phyloP scores from a whole-genome alignment of 371 early-diverging fungal species.

The Gilbertella persicaria region DNA sequence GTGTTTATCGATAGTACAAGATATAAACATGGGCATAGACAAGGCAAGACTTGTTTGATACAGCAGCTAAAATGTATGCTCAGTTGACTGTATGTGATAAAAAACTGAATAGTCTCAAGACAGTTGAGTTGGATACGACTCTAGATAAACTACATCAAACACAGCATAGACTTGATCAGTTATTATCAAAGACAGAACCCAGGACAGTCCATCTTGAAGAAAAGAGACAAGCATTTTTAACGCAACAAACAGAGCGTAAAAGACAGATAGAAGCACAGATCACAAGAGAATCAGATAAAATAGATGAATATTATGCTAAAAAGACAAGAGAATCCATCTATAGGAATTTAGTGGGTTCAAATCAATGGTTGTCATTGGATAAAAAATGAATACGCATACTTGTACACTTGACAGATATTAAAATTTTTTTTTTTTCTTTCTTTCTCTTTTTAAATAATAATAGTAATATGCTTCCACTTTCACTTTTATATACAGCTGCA shows the following conservation, averaged over 20 bases:
- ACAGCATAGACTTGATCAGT: not conserved
- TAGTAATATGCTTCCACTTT: constrained; percentile 86
- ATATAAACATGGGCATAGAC: not conserved
- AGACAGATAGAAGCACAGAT: constrained; percentile 6
- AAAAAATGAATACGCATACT: no score
- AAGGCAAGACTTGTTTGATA: not conserved
- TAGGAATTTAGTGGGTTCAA: constrained; percentile 15
- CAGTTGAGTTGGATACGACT: not conserved
- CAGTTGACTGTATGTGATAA: constrained; percentile 13
- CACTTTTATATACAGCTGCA: constrained; percentile 85
- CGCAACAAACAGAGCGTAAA: constrained; percentile 3
- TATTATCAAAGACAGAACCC: not conserved
- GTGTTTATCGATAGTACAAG: not conserved
- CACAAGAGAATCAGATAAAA: constrained; percentile 14
- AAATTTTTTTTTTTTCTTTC: no score
- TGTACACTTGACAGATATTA: no score
- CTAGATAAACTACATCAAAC: not conserved
- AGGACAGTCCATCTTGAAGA: not conserved
- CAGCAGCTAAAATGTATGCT: constrained; percentile 15
- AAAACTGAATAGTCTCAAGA: not conserved
- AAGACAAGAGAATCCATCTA: constrained; percentile 26
- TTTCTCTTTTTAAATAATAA: no score
- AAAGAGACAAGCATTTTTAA: constrained; percentile 10
- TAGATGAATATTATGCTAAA: constrained; percentile 26
- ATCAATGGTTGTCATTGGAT: no score